Base-by-base conservation (phyloP, 1,139 yeast genomes). In the Citeromyces hawaiiensis region DNA sequence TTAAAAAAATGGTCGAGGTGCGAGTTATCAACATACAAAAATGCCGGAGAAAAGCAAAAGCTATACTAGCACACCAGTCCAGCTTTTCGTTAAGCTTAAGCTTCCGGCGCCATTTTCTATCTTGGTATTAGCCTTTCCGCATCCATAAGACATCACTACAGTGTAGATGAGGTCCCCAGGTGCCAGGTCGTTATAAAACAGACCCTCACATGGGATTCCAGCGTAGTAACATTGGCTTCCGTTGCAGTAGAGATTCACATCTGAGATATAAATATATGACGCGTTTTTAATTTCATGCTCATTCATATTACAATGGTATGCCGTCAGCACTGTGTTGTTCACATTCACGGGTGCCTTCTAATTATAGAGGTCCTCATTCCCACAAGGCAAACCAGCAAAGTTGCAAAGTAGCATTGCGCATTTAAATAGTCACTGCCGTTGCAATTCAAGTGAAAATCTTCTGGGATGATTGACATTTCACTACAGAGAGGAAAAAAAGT, bases 181-280 rank as follows among this genome's bases (percentile, higher is more conserved):
- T 4, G 39, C 25, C 14, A 19, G 13, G 11, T 29, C 3, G 15
- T 38, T 19, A 7, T 38, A 23, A 18, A 36, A 37, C 13, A 21
- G 16, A 37, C 39, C 38, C 9, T 35, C 31, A 39, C 43, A 39
- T n/a, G 38, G 35, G 33, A 30, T 17, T 31, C 35, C 13, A 27
- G 35, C 10, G 36, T 35, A 9, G 37, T 27, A 11, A 17, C 36
- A 29, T 11, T 8, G 33, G 23, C 29, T 14, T 40, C 38, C 15
- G 33, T 33, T 8, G 40, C 38, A 17, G 21, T 35, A 11, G 30
- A 38, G 11, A 7, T 15, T 36, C 37, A 18, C 17, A 23, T 36
- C 38, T 9, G 29, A 19, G 7, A 19, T 4, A 8, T 36, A 14
- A n/a, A 16, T 16, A 9, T 5, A 23, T 14, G 34, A 14, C 7